Conservation (phyloP, 257 asterid species). For the Primulina eburnea region DNA sequence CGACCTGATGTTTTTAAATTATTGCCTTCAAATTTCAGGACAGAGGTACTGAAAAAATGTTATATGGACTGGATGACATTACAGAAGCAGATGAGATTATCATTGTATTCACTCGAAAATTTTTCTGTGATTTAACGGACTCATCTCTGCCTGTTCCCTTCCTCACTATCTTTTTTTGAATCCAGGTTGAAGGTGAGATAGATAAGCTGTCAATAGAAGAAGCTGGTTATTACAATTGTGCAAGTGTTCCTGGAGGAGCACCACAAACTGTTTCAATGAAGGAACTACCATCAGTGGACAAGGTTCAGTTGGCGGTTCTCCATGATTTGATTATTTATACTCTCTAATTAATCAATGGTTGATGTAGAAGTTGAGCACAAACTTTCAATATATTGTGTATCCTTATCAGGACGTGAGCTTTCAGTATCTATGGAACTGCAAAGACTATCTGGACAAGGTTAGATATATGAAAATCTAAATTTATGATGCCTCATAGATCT, state of each 20-base stretch:
- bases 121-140: constrained; percentile 13
- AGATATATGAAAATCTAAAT: constrained; percentile 8
- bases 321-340: not conserved
- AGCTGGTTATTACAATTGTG: constrained; percentile 66
- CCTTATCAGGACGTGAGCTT: constrained; percentile 53
- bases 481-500: not conserved
- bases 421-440: constrained; percentile 74
- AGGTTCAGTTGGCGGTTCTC: constrained; percentile 35
- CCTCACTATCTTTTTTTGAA: constrained; percentile 23
- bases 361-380: not conserved
- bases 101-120: constrained; percentile 40
- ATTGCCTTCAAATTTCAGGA: constrained; percentile 36
- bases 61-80: constrained; percentile 75
- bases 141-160: constrained; percentile 7
- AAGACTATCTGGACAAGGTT: constrained; percentile 61
- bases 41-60: constrained; percentile 49
- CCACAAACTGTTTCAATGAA: constrained; percentile 61
- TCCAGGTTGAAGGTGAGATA: constrained; percentile 81
- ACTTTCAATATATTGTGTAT: not conserved
- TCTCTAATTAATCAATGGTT: not conserved
- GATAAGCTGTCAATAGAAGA: constrained; percentile 83
- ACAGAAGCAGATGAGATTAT: constrained; percentile 63
- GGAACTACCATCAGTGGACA: constrained; percentile 51
- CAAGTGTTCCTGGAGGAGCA: constrained; percentile 82
- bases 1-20: constrained; percentile 7